A percentile compares a stretch with the other conserved stretches of the same genome.
These are phyloP conservation scores for Closterium sp. DNA, from an alignment of 139 green algal species.

Conservation along the genomic window DNA sequence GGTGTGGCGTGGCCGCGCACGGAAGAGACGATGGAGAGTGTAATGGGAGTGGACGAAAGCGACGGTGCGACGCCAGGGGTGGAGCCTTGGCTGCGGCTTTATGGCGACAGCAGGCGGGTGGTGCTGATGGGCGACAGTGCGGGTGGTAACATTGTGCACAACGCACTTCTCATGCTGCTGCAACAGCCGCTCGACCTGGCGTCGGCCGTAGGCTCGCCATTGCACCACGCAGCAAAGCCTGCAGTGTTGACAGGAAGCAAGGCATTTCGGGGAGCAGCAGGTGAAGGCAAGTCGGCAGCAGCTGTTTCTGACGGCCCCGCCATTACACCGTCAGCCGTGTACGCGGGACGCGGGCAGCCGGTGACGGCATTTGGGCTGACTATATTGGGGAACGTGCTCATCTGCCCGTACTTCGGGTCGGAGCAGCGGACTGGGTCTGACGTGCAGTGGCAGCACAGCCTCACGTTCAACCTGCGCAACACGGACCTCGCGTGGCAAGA, in stretches of 20 bases:
- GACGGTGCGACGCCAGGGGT: not conserved
- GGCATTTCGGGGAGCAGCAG: too few species aligned
- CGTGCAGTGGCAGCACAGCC: too few species aligned
- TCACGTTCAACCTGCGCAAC: not conserved
- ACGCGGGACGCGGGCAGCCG: not conserved
- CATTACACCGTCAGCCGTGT: too few species aligned
- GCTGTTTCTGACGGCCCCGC: not conserved
- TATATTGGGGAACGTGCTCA: not conserved
- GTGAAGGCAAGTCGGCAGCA: too few species aligned
- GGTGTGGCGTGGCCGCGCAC: not conserved
- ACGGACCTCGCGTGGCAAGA: not conserved
- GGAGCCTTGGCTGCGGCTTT: not conserved
- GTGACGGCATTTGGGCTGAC: not conserved
- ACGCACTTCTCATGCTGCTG: not conserved
- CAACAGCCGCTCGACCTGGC: not conserved
- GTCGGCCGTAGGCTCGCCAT: not conserved
- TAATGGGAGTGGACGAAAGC: too few species aligned
- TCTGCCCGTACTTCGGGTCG: constrained; percentile 30
- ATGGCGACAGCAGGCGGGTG: not conserved
- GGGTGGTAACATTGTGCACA: constrained; percentile 25
- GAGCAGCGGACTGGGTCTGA: not conserved
- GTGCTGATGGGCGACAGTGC: constrained; percentile 33
- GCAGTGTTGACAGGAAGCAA: too few species aligned
- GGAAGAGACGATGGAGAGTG: too few species aligned
- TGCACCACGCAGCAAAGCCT: too few species aligned